phyloP scores from a whole-genome alignment of 352 stramenopile genomes.

The Peronospora farinosa region DNA sequence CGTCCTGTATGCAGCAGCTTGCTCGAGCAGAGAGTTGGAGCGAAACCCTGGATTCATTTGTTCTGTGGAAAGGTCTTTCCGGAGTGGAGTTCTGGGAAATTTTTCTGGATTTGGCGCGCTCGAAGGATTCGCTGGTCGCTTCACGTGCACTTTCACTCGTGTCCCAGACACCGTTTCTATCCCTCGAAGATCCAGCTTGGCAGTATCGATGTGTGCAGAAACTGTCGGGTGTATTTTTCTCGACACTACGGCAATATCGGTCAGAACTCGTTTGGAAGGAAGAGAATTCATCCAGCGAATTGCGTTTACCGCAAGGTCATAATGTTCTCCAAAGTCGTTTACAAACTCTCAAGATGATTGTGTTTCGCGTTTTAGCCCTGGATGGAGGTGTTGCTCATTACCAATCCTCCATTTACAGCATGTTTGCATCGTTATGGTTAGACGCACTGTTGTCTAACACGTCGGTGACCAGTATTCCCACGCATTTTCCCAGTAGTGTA shows the following conservation, averaged over 20 bases:
- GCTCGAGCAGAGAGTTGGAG: constrained; percentile 26
- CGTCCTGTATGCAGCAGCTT: constrained; percentile 31
- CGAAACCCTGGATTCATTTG: constrained; percentile 34
- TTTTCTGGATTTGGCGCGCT: constrained; percentile 50
- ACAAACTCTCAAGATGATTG: constrained; percentile 39
- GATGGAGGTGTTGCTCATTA: constrained; percentile 65
- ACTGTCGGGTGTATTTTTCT: constrained; percentile 49
- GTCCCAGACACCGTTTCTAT: constrained; percentile 46
- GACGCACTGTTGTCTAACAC: constrained; percentile 56
- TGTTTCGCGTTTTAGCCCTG: constrained; percentile 44
- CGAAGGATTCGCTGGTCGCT: constrained; percentile 33
- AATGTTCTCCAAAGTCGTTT: constrained; percentile 24
- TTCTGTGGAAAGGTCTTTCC: constrained; percentile 40
- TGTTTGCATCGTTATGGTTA: constrained; percentile 62
- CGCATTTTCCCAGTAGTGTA: constrained; percentile 49
- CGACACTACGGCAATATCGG: constrained; percentile 46
- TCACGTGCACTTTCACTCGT: constrained; percentile 47
- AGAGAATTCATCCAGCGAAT: constrained; percentile 9
- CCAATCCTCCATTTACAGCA: constrained; percentile 55
- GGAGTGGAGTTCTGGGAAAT: constrained; percentile 57
- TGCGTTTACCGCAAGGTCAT: constrained; percentile 4
- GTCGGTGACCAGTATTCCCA: constrained; percentile 63
- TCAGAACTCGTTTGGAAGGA: constrained; percentile 29
- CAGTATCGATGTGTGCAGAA: constrained; percentile 70
- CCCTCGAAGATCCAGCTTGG: constrained; percentile 65